Base-by-base conservation (phyloP, 495 filamentous ascomycete species). In the Cudoniella acicularis region DNA sequence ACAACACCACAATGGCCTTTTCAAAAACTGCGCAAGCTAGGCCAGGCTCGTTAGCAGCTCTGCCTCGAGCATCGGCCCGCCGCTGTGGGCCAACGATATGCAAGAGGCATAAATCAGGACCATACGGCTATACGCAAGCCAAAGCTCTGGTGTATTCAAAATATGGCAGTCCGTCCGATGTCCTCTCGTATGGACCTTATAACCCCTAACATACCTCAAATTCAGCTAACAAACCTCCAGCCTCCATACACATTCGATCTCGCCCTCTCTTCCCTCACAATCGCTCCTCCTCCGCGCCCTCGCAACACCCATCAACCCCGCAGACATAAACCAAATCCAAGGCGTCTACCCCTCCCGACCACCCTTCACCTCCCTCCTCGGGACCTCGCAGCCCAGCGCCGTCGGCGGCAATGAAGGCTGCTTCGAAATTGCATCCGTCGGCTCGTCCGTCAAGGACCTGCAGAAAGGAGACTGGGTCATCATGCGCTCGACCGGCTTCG, bases 61-160 rank as follows among this genome's bases (percentile, higher is more conserved):
- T 61, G 21, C 59, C 26, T n/a, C 49, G 49, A 30, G 25, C 55
- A 52, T 57, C 64, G 40, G 26, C 52, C 3, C 52, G 52, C 11
- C 41, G 30, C 45, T 49, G 40, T 27, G 54, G 40, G 3, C 51
- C 48, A 2, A 21, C 46, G 30, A 48, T 48, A 2, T 45, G 22
- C 18, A 69, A 50, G 42, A 80, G 83, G 24, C 52, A 58, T 62
- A 80, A 88, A 56, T 88, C 88, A n/a, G 81, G 88, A 20, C 79
- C 81, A 24, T 98, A 96, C 70, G 95, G 95, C 61, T 98, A 98
- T 75, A 93, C 88, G n/a, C 94, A 98, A 74, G 87, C 95, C 56
- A 95, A 96, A 77, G 83, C 91, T 0, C 84, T 99, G 50, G 83
- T 92, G 3, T 96, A 95, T 70, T 83, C 84, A 48, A 79, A 86